These are phyloP conservation scores for Megacollybia platyphylla DNA, from an alignment of 1,284 basidiomycete genomes.

Conservation along the genomic window DNA sequence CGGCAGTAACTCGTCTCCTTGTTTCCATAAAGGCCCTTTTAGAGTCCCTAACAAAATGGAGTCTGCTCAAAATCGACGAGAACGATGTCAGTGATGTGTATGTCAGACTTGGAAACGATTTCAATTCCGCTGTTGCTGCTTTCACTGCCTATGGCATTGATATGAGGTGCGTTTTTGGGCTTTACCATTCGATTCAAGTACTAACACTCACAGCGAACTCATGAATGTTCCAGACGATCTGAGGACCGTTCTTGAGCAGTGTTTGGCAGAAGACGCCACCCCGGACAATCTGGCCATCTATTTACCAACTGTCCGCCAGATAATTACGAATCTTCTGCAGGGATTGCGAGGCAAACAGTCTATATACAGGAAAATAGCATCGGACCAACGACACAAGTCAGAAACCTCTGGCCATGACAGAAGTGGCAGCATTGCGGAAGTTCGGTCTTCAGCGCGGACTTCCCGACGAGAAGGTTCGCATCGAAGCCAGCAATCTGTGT, in stretches of 20 bases:
- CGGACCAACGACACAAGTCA: constrained; percentile 42
- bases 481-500: constrained; percentile 27
- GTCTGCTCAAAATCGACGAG: constrained; percentile 65
- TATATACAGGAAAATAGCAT: constrained; percentile 55
- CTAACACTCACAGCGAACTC: constrained; percentile 55
- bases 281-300: constrained; percentile 80
- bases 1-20: constrained; percentile 85
- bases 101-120: constrained; percentile 93
- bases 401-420: constrained; percentile 34
- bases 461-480: constrained; percentile 30
- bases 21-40: constrained; percentile 93
- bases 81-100: constrained; percentile 91
- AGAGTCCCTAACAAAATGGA: constrained; percentile 87
- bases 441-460: constrained; percentile 33
- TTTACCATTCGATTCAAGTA: constrained; percentile 8
- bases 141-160: constrained; percentile 82
- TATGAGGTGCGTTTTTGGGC: constrained; percentile 60
- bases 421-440: constrained; percentile 18
- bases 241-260: constrained; percentile 78
- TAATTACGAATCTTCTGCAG: constrained; percentile 87
- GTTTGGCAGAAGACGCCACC: constrained; percentile 83
- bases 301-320: constrained; percentile 83
- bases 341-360: constrained; percentile 89
- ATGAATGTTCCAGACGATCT: constrained; percentile 83
- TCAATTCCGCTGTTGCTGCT: constrained; percentile 86